These are phyloP conservation scores for Wickerhamiella siamensis DNA, from an alignment of 805 yeast species.

Conservation along the genomic window DNA sequence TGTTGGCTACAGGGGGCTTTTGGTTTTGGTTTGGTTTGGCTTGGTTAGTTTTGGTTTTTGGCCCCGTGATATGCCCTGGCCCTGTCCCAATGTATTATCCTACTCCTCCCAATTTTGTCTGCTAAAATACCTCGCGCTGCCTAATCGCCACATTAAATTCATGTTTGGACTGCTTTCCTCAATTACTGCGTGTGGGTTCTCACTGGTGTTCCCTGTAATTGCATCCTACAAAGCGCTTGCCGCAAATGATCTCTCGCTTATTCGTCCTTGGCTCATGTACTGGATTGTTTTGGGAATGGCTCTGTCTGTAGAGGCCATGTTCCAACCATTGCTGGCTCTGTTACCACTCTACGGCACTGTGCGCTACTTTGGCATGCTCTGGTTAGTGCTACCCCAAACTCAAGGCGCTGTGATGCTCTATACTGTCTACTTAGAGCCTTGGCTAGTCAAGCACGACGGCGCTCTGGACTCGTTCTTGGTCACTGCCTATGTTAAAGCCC, in stretches of 20 bases:
- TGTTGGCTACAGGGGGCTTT: too few species aligned
- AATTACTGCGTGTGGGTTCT: constrained; percentile 20
- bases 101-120: too few species aligned
- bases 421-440: constrained; percentile 27
- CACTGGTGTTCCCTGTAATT: constrained; percentile 42
- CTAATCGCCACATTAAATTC: background rate
- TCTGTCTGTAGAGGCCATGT: constrained; percentile 28
- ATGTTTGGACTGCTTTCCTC: constrained; percentile 14
- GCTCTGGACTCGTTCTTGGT: constrained; percentile 23
- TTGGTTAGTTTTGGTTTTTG: background rate
- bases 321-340: constrained; percentile 32
- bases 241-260: constrained; percentile 25
- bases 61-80: background rate
- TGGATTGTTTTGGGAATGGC: constrained; percentile 50
- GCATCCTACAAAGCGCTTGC: constrained; percentile 48
- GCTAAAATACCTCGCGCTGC: background rate
- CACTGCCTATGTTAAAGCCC: constrained; percentile 6
- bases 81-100: background rate
- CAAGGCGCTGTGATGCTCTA: constrained; percentile 34
- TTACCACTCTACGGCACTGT: constrained; percentile 44
- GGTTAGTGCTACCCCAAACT: constrained; percentile 46
- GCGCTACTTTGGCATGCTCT: constrained; percentile 35
- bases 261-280: constrained; percentile 38
- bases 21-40: background rate
- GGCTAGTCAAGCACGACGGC: constrained; percentile 25